Percentiles rank a stretch among this genome's conserved stretches.
phyloP scores from a whole-genome alignment of 75 land plant species.

The Larix kaempferi region DNA sequence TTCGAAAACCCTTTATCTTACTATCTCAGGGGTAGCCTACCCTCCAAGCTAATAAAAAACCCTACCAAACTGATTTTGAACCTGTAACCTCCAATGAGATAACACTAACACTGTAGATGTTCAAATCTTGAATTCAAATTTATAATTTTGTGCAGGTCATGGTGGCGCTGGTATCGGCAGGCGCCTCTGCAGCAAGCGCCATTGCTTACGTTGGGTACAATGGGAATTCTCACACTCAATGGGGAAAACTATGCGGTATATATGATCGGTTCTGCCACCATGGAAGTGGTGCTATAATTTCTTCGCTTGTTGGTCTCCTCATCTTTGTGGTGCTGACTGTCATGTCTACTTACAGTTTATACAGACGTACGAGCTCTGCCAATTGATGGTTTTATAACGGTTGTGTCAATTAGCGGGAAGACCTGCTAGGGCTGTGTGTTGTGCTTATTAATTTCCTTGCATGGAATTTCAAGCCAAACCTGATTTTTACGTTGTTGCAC shows the following conservation, averaged over 20 bases:
- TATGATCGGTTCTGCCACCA: conserved; percentile 44
- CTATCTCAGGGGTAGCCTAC: too few species aligned
- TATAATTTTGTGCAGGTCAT: conserved; percentile 26
- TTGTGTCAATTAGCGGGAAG: too few species aligned
- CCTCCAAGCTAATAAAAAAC: too few species aligned
- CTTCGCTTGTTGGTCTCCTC: conserved; percentile 30
- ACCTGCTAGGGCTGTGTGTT: too few species aligned
- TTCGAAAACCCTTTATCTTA: too few species aligned
- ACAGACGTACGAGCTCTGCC: neutral
- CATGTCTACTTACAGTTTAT: conserved; percentile 24
- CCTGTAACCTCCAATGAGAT: too few species aligned
- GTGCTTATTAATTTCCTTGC: too few species aligned
- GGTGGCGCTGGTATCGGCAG: conserved; percentile 46
- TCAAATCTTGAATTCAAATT: neutral
- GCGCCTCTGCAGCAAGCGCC: conserved; percentile 33
- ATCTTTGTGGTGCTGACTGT: conserved; percentile 33
- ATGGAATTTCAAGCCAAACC: too few species aligned
- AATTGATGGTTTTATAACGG: too few species aligned
- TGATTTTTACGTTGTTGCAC: too few species aligned
- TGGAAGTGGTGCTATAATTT: conserved; percentile 14
- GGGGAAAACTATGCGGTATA: conserved; percentile 33
- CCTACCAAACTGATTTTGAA: too few species aligned
- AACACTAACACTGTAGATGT: too few species aligned
- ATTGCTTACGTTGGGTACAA: conserved; percentile 48
- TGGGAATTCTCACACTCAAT: conserved; percentile 40